Percentiles rank a stretch among this genome's conserved stretches.
phyloP scores from a whole-genome alignment of 2,329 filamentous ascomycete species.

The Fusarium continuum region DNA sequence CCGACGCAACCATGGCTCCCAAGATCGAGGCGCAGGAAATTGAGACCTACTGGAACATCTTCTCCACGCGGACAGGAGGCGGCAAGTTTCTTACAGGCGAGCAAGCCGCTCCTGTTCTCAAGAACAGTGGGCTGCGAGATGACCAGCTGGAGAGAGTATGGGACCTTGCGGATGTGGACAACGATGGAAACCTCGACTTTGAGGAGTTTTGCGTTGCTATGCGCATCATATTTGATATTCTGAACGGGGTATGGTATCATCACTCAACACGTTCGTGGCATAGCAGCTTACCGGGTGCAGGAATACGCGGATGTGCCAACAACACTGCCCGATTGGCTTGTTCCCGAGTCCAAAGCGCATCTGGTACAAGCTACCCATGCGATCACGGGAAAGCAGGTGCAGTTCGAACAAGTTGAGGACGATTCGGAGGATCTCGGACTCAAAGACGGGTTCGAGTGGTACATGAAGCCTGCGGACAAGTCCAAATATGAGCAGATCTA shows the following conservation, averaged over 20 bases:
- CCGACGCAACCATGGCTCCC: slow-evolving; percentile 60
- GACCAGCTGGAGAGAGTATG: slow-evolving; percentile 94
- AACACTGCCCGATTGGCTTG: slow-evolving; percentile 91
- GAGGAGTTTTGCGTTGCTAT: slow-evolving; percentile 99
- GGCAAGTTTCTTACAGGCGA: slow-evolving; percentile 69
- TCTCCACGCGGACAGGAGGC: slow-evolving; percentile 66
- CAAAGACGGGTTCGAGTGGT: slow-evolving; percentile 99
- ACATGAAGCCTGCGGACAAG: slow-evolving; percentile 94
- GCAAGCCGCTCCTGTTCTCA: slow-evolving; percentile 68
- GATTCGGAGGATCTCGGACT: slow-evolving; percentile 84
- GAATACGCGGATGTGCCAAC: slow-evolving; percentile 91
- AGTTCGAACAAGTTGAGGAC: slow-evolving; percentile 86
- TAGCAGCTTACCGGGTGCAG: slow-evolving; percentile 54
- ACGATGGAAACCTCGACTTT: slow-evolving; percentile 97
- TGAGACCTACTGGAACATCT: slow-evolving; percentile 74
- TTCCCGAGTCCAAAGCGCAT: slow-evolving; percentile 94
- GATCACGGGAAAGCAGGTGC: slow-evolving; percentile 78
- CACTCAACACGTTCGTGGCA: not conserved
- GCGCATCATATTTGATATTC: slow-evolving; percentile 95
- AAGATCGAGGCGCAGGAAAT: slow-evolving; percentile 70
- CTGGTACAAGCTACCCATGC: slow-evolving; percentile 85
- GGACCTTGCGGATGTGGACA: slow-evolving; percentile 97
- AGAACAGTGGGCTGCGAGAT: slow-evolving; percentile 70
- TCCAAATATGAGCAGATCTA: slow-evolving; percentile 98
- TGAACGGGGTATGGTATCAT: slow-evolving; percentile 77